Conservation (phyloP, 345 rosid genomes). For the Erucastrum elatum region DNA sequence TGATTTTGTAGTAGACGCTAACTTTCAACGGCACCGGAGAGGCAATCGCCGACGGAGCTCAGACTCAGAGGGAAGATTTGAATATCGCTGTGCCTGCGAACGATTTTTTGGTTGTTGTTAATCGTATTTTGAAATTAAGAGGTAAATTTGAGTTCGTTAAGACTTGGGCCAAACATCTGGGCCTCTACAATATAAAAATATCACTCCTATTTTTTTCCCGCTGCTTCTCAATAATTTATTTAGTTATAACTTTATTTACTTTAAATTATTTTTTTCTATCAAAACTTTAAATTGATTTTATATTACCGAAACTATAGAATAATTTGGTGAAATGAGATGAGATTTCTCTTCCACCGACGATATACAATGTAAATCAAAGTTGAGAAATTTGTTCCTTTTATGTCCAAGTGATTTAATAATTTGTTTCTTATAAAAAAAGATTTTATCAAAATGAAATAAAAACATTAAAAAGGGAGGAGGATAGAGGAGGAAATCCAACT, state of each 20-base stretch:
- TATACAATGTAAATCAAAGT: too few species aligned
- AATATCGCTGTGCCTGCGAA: constrained; percentile 24
- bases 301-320: not conserved
- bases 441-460: not conserved
- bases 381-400: too few species aligned
- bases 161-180: constrained; percentile 6
- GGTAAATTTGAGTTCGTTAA: not conserved
- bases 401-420: not conserved
- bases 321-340: not conserved
- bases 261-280: too few species aligned
- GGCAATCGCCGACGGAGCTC: constrained; percentile 19
- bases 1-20: not conserved
- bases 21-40: constrained; percentile 28
- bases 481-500: constrained; percentile 44
- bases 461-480: not conserved
- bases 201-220: not conserved
- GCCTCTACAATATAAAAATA: not conserved
- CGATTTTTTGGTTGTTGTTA: not conserved
- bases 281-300: too few species aligned
- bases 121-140: not conserved
- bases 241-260: too few species aligned
- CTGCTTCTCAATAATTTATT: not conserved
- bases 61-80: constrained; percentile 14
- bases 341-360: not conserved
- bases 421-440: not conserved